Percentiles rank a stretch among this genome's conserved stretches.
phyloP scores from a whole-genome alignment of 192 early-diverging fungal species.

The Neocallimastix lanati region DNA sequence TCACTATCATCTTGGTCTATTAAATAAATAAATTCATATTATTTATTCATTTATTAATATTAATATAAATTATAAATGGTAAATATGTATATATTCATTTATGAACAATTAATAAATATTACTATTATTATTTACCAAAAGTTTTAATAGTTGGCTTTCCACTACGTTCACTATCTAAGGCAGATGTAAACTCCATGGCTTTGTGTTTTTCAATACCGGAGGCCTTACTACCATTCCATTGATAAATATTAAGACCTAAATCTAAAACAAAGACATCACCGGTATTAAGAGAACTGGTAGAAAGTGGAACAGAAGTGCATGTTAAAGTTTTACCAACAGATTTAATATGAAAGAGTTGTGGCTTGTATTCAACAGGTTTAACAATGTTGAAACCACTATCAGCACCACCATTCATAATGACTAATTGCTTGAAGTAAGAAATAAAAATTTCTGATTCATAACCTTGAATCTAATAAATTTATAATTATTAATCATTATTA shows the following conservation, averaged over 20 bases:
- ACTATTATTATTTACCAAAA: slow-evolving; percentile 47
- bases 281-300: slow-evolving; percentile 30
- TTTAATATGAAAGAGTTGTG: slow-evolving; percentile 2
- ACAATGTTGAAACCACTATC: slow-evolving; percentile 54
- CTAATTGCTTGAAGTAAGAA: slow-evolving; percentile 41
- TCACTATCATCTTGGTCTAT: slow-evolving; percentile 39
- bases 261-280: slow-evolving; percentile 65
- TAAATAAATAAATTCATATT: too few species aligned
- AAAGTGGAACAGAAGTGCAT: slow-evolving; percentile 14
- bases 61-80: too few species aligned
- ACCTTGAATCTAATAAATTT: slow-evolving; percentile 25
- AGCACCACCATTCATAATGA: slow-evolving; percentile 45
- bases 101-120: too few species aligned
- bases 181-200: slow-evolving; percentile 40
- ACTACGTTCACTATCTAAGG: slow-evolving; percentile 40
- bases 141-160: slow-evolving; percentile 33
- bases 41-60: too few species aligned
- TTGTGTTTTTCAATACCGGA: slow-evolving; percentile 50
- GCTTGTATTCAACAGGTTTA: slow-evolving; percentile 6
- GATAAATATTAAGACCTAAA: slow-evolving; percentile 38
- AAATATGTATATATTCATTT: too few species aligned
- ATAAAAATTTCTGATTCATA: slow-evolving; percentile 44
- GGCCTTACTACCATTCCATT: slow-evolving; percentile 45
- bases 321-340: background rate
- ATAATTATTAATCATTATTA: too few species aligned